Evolutionary conservation across 352 stramenopile genomes (phyloP).

Genomic region (Aphanomyces stellatus): DNA sequence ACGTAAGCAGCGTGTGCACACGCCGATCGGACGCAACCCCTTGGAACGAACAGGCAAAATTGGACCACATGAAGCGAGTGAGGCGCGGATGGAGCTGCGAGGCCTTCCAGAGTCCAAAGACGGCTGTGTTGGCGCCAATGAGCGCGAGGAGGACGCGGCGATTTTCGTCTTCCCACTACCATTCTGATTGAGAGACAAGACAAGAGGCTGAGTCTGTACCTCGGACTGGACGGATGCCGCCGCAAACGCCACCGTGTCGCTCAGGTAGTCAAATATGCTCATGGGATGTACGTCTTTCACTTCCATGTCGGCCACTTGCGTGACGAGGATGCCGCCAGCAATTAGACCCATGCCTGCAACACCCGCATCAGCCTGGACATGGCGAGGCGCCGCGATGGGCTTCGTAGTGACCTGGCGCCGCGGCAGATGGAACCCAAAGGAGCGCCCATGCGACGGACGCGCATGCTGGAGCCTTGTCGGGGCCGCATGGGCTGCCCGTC

Average conservation of each 20-base stretch:
- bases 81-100: constrained; percentile 39
- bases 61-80: constrained; percentile 68
- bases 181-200: no score
- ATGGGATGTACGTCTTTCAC: constrained; percentile 3
- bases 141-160: constrained; percentile 44
- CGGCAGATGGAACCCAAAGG: neutral
- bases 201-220: neutral
- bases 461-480: no score
- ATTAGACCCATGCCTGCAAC: constrained; percentile 1
- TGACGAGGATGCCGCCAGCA: neutral
- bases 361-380: neutral
- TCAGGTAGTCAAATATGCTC: constrained; percentile 4
- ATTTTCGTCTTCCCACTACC: constrained; percentile 59
- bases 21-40: constrained; percentile 51
- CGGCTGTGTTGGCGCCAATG: constrained; percentile 54
- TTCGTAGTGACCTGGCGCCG: neutral
- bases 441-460: neutral
- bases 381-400: neutral
- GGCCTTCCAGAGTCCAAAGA: constrained; percentile 68
- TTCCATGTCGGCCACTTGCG: neutral
- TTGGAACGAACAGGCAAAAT: constrained; percentile 81
- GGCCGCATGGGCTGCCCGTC: no score
- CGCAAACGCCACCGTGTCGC: neutral
- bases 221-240: neutral
- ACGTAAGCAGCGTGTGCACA: constrained; percentile 65